These are phyloP conservation scores for Pouteria campechiana DNA, from an alignment of 179 eudicot species.

Conservation along the genomic window DNA sequence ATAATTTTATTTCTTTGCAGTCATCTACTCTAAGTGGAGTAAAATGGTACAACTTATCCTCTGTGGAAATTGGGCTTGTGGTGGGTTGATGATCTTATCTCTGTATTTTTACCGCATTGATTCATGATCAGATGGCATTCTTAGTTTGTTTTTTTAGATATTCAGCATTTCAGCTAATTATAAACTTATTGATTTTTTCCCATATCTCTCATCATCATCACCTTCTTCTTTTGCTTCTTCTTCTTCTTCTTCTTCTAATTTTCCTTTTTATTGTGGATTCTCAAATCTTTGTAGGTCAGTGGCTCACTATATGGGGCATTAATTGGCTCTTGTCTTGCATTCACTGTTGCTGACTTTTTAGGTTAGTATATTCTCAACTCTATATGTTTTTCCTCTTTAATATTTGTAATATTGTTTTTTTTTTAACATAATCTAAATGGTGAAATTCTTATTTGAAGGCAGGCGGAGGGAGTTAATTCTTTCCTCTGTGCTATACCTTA, in stretches of 20 bases:
- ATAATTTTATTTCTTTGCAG: conserved; percentile 33
- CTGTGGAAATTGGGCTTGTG: conserved; percentile 79
- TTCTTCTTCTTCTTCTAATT: no score
- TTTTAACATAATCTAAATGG: conserved; percentile 1
- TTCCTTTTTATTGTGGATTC: background rate
- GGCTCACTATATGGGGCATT: conserved; percentile 96
- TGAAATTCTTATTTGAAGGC: conserved; percentile 33
- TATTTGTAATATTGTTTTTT: background rate
- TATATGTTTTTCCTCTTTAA: background rate
- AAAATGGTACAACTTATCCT: conserved; percentile 75
- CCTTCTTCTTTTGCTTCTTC: no score
- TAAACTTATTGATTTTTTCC: no score
- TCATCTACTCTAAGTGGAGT: conserved; percentile 64
- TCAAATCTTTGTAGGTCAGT: conserved; percentile 62
- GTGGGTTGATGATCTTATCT: conserved; percentile 55
- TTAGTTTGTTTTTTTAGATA: no score
- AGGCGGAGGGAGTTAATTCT: conserved; percentile 72
- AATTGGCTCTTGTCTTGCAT: conserved; percentile 78
- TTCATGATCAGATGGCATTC: no score
- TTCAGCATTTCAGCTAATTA: no score
- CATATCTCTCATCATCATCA: no score
- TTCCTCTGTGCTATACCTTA: conserved; percentile 44
- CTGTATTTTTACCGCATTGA: no score
- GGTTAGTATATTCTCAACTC: conserved; percentile 31
- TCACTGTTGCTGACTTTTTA: conserved; percentile 71